phyloP scores from a whole-genome alignment of 805 yeast genomes.

The Candida nanaspora region DNA sequence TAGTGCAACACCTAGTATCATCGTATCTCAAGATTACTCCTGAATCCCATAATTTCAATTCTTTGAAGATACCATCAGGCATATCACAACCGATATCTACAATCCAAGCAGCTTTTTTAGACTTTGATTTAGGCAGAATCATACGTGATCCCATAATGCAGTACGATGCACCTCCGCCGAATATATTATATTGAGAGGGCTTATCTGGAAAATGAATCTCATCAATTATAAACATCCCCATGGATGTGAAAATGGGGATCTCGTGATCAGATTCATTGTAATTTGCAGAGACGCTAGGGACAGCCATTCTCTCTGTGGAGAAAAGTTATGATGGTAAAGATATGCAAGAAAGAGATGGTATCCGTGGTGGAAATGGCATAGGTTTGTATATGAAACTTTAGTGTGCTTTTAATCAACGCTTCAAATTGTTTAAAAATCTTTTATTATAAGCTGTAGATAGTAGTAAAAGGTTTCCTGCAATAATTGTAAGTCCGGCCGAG shows the following conservation, averaged over 20 bases:
- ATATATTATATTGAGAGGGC: constrained; percentile 37
- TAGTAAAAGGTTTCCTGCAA: too few species aligned
- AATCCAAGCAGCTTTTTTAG: constrained; percentile 50
- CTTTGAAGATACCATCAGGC: constrained; percentile 38
- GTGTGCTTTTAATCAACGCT: too few species aligned
- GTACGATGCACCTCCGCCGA: constrained; percentile 90
- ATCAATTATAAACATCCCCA: constrained; percentile 90
- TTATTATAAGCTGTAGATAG: too few species aligned
- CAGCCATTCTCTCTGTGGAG: constrained; percentile 19
- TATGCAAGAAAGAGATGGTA: too few species aligned
- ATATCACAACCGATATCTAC: constrained; percentile 79
- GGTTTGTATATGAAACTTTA: too few species aligned
- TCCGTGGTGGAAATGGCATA: too few species aligned
- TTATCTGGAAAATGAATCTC: constrained; percentile 57
- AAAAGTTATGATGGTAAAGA: too few species aligned
- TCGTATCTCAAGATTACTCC: constrained; percentile 52
- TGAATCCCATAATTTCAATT: constrained; percentile 53
- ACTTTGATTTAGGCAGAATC: constrained; percentile 30
- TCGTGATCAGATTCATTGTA: background rate
- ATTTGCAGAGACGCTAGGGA: background rate
- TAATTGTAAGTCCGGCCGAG: too few species aligned
- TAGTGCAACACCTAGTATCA: constrained; percentile 51
- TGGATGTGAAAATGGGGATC: constrained; percentile 42
- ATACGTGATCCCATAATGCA: constrained; percentile 71
- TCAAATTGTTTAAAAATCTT: too few species aligned